Percentiles rank a stretch among this genome's conserved stretches.
These are phyloP conservation scores for Corynascus novoguineensis DNA, from an alignment of 495 filamentous ascomycete species.

Conservation along the genomic window DNA sequence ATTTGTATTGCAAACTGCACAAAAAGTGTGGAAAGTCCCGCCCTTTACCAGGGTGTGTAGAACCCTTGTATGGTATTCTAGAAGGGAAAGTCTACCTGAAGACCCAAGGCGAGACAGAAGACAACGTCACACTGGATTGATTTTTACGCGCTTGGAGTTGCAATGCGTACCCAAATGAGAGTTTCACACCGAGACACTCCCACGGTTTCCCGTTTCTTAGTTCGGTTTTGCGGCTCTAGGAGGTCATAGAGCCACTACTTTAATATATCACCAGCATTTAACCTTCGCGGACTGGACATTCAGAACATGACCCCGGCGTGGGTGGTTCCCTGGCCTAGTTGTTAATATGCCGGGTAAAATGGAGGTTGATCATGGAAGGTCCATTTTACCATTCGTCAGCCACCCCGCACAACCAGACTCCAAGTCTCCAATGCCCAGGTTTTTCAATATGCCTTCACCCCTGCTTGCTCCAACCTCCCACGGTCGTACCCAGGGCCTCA, in stretches of 20 bases:
- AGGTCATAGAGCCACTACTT: constrained; percentile 19
- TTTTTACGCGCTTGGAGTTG: constrained; percentile 6
- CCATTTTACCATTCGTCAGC: neutral
- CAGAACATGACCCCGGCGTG: constrained; percentile 13
- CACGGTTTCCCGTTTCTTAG: constrained; percentile 6
- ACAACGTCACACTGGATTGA: constrained; percentile 11
- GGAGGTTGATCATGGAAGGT: constrained; percentile 13
- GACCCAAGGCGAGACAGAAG: neutral
- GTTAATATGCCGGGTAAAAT: constrained; percentile 34
- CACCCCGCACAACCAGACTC: constrained; percentile 1
- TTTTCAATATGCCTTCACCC: constrained; percentile 10
- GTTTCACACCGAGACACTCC: neutral
- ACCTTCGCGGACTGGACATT: constrained; percentile 23
- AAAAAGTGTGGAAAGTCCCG: neutral
- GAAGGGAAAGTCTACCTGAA: neutral
- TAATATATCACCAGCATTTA: constrained; percentile 29
- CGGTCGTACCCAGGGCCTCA: neutral
- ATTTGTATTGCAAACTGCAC: constrained; percentile 1
- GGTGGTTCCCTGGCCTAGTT: constrained; percentile 10
- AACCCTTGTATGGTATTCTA: neutral
- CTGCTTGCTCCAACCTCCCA: neutral
- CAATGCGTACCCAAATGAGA: neutral
- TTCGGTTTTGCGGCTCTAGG: constrained; percentile 26
- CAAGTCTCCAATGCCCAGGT: neutral
- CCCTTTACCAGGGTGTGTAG: neutral